Conservation (phyloP, 2,329 filamentous ascomycete species). For the Chrysoporthe austroafricana region DNA sequence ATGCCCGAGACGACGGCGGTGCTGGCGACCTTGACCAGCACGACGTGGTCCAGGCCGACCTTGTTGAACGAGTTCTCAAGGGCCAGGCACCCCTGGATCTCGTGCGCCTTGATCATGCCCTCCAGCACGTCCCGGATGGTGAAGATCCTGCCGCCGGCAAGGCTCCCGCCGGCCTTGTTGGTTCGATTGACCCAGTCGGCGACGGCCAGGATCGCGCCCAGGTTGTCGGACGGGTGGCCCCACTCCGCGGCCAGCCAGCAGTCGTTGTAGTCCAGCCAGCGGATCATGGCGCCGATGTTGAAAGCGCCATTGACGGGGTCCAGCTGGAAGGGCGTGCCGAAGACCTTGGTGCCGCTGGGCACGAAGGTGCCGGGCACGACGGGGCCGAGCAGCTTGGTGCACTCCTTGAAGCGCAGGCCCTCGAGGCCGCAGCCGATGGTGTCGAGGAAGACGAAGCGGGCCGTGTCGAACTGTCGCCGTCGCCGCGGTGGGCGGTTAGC, state of each 20-base stretch:
- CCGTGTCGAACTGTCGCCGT: conserved; percentile 78
- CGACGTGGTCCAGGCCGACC: conserved; percentile 96
- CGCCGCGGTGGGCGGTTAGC: conserved; percentile 28
- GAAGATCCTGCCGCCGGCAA: conserved; percentile 85
- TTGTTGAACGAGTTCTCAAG: conserved; percentile 99
- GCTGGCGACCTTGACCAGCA: conserved; percentile 96
- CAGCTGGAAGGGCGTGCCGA: conserved; percentile 90
- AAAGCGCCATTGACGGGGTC: conserved; percentile 96
- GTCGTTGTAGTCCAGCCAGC: conserved; percentile 99
- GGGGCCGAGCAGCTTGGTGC: conserved; percentile 91
- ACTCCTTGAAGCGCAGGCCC: conserved; percentile 93
- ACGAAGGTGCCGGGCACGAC: conserved; percentile 88
- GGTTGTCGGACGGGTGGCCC: conserved; percentile 98
- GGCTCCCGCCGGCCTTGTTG: conserved; percentile 74
- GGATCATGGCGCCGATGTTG: conserved; percentile 98
- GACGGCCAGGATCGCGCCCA: conserved; percentile 94
- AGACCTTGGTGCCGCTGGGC: conserved; percentile 88
- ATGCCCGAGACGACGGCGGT: conserved; percentile 94
- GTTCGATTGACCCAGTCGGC: conserved; percentile 98
- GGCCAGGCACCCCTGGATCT: conserved; percentile 96
- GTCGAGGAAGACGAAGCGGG: conserved; percentile 94
- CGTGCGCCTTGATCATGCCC: conserved; percentile 98
- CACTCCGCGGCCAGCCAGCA: conserved; percentile 99
- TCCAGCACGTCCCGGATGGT: conserved; percentile 90
- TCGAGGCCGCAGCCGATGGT: conserved; percentile 96